These are phyloP conservation scores for Glycine soja DNA, from an alignment of 306 rosid species.

Conservation along the genomic window DNA sequence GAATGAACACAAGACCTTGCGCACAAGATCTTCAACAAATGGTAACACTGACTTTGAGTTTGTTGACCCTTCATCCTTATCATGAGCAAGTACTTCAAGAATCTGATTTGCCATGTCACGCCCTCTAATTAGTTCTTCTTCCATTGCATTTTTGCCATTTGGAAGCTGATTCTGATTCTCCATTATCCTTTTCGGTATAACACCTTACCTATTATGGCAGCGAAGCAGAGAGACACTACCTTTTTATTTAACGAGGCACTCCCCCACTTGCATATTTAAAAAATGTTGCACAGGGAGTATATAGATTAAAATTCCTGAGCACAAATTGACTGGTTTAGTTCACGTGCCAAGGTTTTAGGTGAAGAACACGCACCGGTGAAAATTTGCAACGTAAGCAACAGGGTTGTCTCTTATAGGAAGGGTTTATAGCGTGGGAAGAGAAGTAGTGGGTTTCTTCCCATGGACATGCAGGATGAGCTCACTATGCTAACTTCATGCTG, in stretches of 20 bases:
- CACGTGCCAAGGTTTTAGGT: neutral
- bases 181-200: neutral
- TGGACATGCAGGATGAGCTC: constrained; percentile 21
- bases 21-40: constrained; percentile 40
- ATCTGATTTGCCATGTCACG: constrained; percentile 45
- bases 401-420: neutral
- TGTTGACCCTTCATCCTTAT: neutral
- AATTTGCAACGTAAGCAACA: neutral
- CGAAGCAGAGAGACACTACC: neutral
- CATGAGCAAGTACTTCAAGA: constrained; percentile 34
- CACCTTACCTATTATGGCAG: neutral
- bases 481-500: constrained; percentile 15
- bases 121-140: constrained; percentile 44
- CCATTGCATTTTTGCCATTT: constrained; percentile 29
- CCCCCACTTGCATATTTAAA: constrained; percentile 20
- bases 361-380: neutral
- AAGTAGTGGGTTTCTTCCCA: neutral
- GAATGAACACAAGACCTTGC: constrained; percentile 35
- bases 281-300: neutral
- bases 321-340: neutral
- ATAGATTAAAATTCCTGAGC: neutral
- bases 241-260: neutral
- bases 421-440: neutral
- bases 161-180: constrained; percentile 13
- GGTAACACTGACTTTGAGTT: neutral